These are phyloP conservation scores for Trichosporon sp. DNA, from an alignment of 1,284 basidiomycete species.

Conservation along the genomic window DNA sequence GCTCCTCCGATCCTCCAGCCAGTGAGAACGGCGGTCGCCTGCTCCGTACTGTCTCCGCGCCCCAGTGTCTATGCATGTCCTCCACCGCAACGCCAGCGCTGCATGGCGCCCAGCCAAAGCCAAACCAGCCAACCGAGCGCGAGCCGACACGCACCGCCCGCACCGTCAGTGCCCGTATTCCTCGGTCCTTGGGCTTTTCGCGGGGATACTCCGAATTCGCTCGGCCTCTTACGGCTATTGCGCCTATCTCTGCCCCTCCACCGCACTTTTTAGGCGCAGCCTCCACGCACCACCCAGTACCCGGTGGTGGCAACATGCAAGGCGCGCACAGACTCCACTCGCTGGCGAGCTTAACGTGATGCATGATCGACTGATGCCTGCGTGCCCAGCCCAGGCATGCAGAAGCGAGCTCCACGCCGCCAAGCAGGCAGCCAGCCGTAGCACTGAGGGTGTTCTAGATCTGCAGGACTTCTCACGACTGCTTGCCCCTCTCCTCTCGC, in stretches of 20 bases:
- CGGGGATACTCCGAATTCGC: background rate
- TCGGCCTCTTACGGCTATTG: background rate
- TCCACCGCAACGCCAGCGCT: background rate
- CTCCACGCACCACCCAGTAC: background rate
- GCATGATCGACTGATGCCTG: background rate
- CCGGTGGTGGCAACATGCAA: background rate
- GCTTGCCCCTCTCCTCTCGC: background rate
- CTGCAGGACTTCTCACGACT: background rate
- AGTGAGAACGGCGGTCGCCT: background rate
- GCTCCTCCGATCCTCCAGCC: background rate
- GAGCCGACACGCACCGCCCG: background rate
- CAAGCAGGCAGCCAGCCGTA: background rate
- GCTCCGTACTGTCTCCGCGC: background rate
- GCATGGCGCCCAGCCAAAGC: background rate
- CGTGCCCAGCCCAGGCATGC: too few species aligned
- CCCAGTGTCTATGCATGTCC: background rate
- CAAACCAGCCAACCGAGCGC: background rate
- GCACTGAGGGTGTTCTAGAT: background rate
- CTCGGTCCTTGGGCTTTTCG: background rate
- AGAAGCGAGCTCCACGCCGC: background rate
- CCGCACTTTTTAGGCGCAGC: background rate
- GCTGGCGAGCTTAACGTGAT: background rate
- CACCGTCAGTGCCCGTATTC: background rate
- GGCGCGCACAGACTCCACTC: background rate
- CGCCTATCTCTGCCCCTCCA: background rate